Evolutionary conservation across 176 grass and related monocot genomes (phyloP).

Genomic region (Eragrostis curvula): DNA sequence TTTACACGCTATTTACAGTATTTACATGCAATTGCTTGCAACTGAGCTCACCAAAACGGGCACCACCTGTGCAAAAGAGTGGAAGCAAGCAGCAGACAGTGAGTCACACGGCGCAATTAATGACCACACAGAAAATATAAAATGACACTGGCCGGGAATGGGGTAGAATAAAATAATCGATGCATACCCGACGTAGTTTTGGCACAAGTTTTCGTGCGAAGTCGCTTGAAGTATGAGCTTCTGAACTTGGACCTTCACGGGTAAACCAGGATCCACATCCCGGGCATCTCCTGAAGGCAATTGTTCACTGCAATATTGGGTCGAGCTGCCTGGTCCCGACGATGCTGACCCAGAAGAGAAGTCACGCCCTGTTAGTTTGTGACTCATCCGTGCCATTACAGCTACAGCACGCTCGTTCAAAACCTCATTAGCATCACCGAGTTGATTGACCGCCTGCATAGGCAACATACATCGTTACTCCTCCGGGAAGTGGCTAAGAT

Average conservation of each 20-base stretch:
- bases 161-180: constrained; percentile 10
- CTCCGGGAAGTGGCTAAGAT: neutral
- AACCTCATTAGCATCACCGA: constrained; percentile 95
- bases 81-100: constrained; percentile 28
- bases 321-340: constrained; percentile 47
- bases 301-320: constrained; percentile 52
- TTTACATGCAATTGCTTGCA: constrained; percentile 42
- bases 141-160: constrained; percentile 20
- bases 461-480: constrained; percentile 8
- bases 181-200: constrained; percentile 93
- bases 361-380: constrained; percentile 93
- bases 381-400: constrained; percentile 98
- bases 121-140: neutral
- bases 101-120: constrained; percentile 16
- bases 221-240: constrained; percentile 87
- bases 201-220: constrained; percentile 88
- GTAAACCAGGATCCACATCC: constrained; percentile 70
- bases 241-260: constrained; percentile 88
- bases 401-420: constrained; percentile 93
- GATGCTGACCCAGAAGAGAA: constrained; percentile 81
- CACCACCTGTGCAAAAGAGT: constrained; percentile 77
- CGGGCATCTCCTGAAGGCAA: constrained; percentile 64
- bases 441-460: constrained; percentile 90
- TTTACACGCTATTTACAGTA: constrained; percentile 74
- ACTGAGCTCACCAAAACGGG: constrained; percentile 78